These are phyloP conservation scores for Actinomucor elegans DNA, from an alignment of 371 early-diverging fungal genomes.

Conservation along the genomic window DNA sequence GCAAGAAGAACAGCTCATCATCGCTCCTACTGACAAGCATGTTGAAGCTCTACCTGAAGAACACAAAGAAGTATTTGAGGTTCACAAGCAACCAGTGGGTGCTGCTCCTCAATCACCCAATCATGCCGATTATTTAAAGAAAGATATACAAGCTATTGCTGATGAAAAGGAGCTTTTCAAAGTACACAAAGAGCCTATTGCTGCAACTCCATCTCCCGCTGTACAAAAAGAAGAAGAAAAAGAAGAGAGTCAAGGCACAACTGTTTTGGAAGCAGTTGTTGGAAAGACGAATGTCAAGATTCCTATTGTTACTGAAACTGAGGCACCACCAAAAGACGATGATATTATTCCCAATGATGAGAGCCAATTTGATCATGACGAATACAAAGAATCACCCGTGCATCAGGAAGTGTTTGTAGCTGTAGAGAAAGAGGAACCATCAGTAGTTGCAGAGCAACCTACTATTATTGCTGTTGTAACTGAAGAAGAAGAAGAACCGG, in stretches of 20 bases:
- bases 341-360: too few relatives aligned
- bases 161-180: background rate
- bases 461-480: background rate
- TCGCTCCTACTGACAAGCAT: slow-evolving; percentile 3
- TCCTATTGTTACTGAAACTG: background rate
- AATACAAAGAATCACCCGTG: too few relatives aligned
- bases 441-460: background rate
- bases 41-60: background rate
- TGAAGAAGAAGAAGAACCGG: background rate
- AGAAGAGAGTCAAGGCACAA: background rate
- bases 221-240: background rate
- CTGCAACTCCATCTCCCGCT: background rate
- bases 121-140: background rate
- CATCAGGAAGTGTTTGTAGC: too few relatives aligned
- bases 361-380: too few relatives aligned
- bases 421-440: too few relatives aligned
- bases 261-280: background rate
- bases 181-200: background rate
- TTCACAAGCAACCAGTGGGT: background rate
- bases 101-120: background rate
- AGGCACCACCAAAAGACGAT: too few relatives aligned
- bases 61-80: slow-evolving; percentile 1
- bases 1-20: slow-evolving; percentile 2
- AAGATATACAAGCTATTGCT: background rate
- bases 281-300: background rate